phyloP scores from a whole-genome alignment of 108 stramenopile species.

The Aurantiochytrium sp. region DNA sequence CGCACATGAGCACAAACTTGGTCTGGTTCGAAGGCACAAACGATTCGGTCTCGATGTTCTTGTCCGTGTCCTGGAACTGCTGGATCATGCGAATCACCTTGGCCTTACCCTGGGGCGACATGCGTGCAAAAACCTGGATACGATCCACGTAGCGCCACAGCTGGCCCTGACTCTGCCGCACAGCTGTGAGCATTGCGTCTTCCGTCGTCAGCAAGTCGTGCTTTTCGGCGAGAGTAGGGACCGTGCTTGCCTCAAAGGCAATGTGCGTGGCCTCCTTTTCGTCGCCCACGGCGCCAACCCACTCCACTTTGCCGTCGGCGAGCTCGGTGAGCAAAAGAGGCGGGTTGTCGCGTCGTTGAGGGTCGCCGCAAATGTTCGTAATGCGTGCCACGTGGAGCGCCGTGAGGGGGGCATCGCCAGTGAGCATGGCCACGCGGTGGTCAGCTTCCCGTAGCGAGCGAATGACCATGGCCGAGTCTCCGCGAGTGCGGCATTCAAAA shows the following conservation, averaged over 20 bases:
- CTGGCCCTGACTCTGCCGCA: neutral
- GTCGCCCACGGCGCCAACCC: neutral
- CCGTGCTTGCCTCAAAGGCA: neutral
- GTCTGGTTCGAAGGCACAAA: neutral
- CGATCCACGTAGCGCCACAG: neutral
- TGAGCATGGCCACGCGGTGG: slow-evolving; percentile 80
- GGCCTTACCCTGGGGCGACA: slow-evolving; percentile 35
- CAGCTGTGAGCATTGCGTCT: neutral
- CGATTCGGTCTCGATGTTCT: neutral
- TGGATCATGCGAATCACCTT: slow-evolving; percentile 25
- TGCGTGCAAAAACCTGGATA: slow-evolving; percentile 26
- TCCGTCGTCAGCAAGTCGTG: slow-evolving; percentile 52
- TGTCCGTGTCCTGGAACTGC: neutral
- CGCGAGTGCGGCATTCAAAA: slow-evolving; percentile 79
- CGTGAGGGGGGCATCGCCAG: slow-evolving; percentile 88
- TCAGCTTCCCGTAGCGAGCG: slow-evolving; percentile 61
- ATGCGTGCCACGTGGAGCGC: slow-evolving; percentile 71
- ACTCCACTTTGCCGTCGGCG: neutral
- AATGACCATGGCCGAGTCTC: slow-evolving; percentile 72
- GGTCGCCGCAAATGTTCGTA: neutral
- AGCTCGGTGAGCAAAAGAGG: neutral
- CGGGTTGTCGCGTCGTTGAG: neutral
- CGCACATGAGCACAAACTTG: slow-evolving; percentile 69
- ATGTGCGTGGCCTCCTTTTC: neutral
- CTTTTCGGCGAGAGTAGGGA: slow-evolving; percentile 43